Percentiles rank a stretch among this genome's conserved stretches.
Conservation (phyloP, 2,329 filamentous ascomycete species). For the Ophiosphaerella korrae region DNA sequence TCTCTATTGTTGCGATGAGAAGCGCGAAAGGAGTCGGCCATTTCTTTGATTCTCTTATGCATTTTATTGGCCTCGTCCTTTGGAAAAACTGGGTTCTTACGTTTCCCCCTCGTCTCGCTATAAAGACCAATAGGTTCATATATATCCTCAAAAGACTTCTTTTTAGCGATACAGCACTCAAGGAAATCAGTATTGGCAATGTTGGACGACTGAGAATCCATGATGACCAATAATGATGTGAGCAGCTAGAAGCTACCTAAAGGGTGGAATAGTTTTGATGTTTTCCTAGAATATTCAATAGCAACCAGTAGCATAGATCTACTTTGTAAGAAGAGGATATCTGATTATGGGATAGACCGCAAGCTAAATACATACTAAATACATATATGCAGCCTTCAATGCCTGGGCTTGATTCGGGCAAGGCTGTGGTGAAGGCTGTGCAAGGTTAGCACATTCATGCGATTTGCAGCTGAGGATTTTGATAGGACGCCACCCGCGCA, state of each 20-base stretch:
- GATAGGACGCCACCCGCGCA: not conserved
- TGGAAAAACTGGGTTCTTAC: slow-evolving; percentile 8
- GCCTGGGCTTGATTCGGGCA: slow-evolving; percentile 3
- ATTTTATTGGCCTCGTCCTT: slow-evolving; percentile 11
- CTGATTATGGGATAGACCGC: not conserved
- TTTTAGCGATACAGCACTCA: slow-evolving; percentile 10
- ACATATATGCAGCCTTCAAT: not conserved
- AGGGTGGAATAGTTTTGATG: too few relatives aligned
- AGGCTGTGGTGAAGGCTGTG: slow-evolving; percentile 3
- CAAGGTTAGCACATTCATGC: slow-evolving; percentile 8
- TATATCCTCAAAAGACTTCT: slow-evolving; percentile 2
- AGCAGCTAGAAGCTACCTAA: not conserved
- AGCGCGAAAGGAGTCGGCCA: slow-evolving; percentile 5
- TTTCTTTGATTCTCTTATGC: slow-evolving; percentile 9
- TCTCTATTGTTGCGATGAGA: slow-evolving; percentile 1
- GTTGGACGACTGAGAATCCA: slow-evolving; percentile 3
- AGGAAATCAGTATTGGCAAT: slow-evolving; percentile 13
- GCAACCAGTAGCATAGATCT: too few relatives aligned
- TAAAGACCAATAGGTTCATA: slow-evolving; percentile 12
- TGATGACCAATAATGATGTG: not conserved
- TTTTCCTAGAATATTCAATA: too few relatives aligned
- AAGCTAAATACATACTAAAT: not conserved
- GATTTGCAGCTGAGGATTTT: not conserved
- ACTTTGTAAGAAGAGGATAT: too few relatives aligned
- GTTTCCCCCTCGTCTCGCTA: slow-evolving; percentile 1